A percentile compares a stretch with the other conserved stretches of the same genome.
Evolutionary conservation across 1,139 yeast species (phyloP).

Genomic region (Candida dubliniensis): DNA sequence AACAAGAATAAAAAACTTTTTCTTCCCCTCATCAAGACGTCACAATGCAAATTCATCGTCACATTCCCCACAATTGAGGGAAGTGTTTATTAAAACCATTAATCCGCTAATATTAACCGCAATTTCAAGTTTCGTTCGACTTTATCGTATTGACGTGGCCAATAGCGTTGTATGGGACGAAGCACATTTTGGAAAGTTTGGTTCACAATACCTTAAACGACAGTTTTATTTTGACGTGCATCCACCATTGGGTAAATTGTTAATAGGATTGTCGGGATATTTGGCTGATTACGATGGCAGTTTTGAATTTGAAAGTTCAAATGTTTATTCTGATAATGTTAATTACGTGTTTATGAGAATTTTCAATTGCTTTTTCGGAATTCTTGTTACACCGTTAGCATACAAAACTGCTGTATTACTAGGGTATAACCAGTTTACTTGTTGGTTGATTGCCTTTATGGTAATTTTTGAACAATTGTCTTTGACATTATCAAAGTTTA

Average conservation of each 20-base stretch:
- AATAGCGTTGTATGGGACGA: constrained; percentile 91
- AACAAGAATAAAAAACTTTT: too few species aligned
- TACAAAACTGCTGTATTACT: constrained; percentile 57
- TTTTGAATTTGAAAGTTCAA: constrained; percentile 66
- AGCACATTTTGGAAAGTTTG: constrained; percentile 80
- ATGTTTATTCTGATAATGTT: constrained; percentile 51
- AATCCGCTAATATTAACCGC: constrained; percentile 48
- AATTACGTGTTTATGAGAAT: constrained; percentile 62
- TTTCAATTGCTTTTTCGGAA: constrained; percentile 65
- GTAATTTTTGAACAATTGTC: constrained; percentile 65
- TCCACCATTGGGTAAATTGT: constrained; percentile 75
- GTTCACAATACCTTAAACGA: constrained; percentile 60
- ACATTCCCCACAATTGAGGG: constrained; percentile 1
- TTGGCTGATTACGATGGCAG: constrained; percentile 67
- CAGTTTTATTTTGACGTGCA: constrained; percentile 78
- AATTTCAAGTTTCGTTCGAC: constrained; percentile 65
- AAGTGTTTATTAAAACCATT: constrained; percentile 20
- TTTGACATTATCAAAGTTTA: constrained; percentile 67
- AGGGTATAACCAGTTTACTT: constrained; percentile 46
- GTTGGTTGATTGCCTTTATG: constrained; percentile 58
- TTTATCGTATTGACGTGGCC: constrained; percentile 63
- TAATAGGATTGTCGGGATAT: constrained; percentile 66
- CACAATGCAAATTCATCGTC: neutral
- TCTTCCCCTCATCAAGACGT: neutral
- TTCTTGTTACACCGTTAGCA: constrained; percentile 62